Percentiles rank a stretch among this genome's conserved stretches.
These are phyloP conservation scores for Phytophthora megakarya DNA, from an alignment of 352 stramenopile genomes.

Conservation along the genomic window DNA sequence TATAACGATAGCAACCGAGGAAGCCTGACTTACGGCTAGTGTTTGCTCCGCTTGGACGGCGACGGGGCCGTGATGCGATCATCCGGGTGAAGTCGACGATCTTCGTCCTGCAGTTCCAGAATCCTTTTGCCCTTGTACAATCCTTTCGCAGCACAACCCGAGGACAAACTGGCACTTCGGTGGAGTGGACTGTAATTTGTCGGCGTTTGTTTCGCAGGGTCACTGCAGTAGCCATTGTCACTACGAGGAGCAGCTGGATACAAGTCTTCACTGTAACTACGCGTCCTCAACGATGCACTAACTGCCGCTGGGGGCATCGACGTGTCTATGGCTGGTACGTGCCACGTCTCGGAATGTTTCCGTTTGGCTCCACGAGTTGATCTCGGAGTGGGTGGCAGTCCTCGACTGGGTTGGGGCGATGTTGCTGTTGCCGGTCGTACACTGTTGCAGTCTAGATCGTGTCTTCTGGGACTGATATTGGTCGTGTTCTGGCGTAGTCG, in stretches of 20 bases:
- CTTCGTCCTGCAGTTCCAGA: constrained; percentile 77
- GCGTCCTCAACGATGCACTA: constrained; percentile 27
- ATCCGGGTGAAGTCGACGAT: constrained; percentile 63
- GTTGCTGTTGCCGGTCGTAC: constrained; percentile 21
- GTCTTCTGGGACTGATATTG: constrained; percentile 74
- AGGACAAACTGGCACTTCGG: constrained; percentile 47
- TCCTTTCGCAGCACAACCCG: constrained; percentile 34
- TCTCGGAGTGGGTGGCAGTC: constrained; percentile 30
- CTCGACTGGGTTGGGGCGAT: constrained; percentile 9
- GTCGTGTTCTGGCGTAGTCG: constrained; percentile 50
- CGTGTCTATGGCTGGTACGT: constrained; percentile 34
- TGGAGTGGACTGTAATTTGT: constrained; percentile 30
- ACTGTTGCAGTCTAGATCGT: constrained; percentile 38
- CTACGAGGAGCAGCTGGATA: constrained; percentile 20
- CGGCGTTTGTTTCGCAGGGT: constrained; percentile 20
- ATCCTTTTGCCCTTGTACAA: constrained; percentile 76
- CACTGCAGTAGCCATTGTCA: constrained; percentile 45
- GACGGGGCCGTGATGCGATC: constrained; percentile 48
- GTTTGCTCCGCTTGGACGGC: constrained; percentile 62
- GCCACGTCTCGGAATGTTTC: constrained; percentile 34
- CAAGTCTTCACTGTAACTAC: constrained; percentile 51
- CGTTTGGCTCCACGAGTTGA: constrained; percentile 32
- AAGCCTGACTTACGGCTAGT: constrained; percentile 26
- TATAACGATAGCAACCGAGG: constrained; percentile 18
- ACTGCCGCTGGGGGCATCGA: constrained; percentile 15